phyloP scores from a whole-genome alignment of 176 grass and related monocot genomes.

The Tillandsia fasciculata region DNA sequence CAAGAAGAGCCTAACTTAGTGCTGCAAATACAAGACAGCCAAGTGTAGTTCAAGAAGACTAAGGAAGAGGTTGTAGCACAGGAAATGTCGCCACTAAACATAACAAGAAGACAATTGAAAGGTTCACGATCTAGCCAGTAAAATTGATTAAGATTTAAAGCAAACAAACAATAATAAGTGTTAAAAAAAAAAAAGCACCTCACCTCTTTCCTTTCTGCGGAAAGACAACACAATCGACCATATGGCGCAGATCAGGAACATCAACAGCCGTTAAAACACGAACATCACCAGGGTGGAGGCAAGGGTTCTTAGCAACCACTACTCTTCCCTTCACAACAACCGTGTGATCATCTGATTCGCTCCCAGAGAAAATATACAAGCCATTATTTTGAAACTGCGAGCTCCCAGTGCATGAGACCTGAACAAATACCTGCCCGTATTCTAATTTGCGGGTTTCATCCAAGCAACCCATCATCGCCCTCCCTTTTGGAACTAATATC shows the following conservation, averaged over 20 bases:
- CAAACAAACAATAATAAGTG: slow-evolving; percentile 6
- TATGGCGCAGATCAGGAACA: slow-evolving; percentile 57
- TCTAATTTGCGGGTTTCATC: slow-evolving; percentile 64
- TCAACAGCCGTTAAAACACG: slow-evolving; percentile 62
- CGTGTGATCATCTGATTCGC: slow-evolving; percentile 8
- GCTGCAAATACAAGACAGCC: no score
- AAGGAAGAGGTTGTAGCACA: no score
- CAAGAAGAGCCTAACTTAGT: no score
- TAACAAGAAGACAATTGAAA: no score
- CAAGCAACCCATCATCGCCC: slow-evolving; percentile 85
- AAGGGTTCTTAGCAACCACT: slow-evolving; percentile 83
- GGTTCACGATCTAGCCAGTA: not conserved
- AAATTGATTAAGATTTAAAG: not conserved
- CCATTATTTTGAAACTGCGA: slow-evolving; percentile 1
- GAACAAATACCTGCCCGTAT: slow-evolving; percentile 71
- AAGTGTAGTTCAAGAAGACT: no score
- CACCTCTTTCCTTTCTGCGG: slow-evolving; percentile 75
- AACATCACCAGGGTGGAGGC: slow-evolving; percentile 79
- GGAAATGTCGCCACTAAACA: no score
- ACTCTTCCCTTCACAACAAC: slow-evolving; percentile 37
- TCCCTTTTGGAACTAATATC: slow-evolving; percentile 63
- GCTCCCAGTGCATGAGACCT: slow-evolving; percentile 29
- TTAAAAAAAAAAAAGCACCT: slow-evolving; percentile 12
- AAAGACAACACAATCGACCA: slow-evolving; percentile 94
- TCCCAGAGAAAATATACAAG: not conserved